Evolutionary conservation across 169 alveolate species (phyloP).

Genomic region (Cryptosporidium felis): DNA sequence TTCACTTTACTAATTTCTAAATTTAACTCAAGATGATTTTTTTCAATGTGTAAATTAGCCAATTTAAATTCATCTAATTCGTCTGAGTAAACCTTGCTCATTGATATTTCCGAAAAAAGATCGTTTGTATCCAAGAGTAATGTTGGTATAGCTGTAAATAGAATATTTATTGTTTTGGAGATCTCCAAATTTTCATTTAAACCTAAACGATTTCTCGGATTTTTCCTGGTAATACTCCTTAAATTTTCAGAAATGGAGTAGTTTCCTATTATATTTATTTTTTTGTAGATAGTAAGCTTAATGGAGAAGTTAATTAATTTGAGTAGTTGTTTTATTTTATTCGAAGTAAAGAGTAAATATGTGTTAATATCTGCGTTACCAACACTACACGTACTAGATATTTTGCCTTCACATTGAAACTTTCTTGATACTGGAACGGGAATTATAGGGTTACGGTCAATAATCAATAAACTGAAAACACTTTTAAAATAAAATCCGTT

Average conservation of each 20-base stretch:
- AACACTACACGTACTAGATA: not conserved
- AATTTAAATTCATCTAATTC: not conserved
- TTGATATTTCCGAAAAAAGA: not conserved
- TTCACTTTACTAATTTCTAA: not conserved
- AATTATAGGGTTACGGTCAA: slow-evolving; percentile 26
- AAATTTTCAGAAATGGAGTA: not conserved
- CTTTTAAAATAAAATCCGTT: not conserved
- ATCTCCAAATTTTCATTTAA: not conserved
- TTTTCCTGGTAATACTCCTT: no score
- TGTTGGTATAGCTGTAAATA: not conserved
- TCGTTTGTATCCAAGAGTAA: slow-evolving; percentile 9
- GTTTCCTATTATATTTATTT: not conserved
- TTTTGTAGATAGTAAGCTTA: not conserved
- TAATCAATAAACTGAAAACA: slow-evolving; percentile 3
- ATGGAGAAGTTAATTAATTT: not conserved
- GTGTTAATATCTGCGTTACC: not conserved
- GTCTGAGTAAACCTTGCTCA: not conserved
- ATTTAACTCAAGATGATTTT: not conserved
- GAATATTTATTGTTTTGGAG: not conserved
- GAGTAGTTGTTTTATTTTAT: not conserved
- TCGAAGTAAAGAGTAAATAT: not conserved
- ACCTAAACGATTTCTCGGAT: no score
- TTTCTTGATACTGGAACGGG: slow-evolving; percentile 40
- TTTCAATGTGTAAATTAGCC: slow-evolving; percentile 6
- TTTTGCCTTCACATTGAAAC: slow-evolving; percentile 20